Conservation (phyloP, 441 rosid species). For the Croton setiger region DNA sequence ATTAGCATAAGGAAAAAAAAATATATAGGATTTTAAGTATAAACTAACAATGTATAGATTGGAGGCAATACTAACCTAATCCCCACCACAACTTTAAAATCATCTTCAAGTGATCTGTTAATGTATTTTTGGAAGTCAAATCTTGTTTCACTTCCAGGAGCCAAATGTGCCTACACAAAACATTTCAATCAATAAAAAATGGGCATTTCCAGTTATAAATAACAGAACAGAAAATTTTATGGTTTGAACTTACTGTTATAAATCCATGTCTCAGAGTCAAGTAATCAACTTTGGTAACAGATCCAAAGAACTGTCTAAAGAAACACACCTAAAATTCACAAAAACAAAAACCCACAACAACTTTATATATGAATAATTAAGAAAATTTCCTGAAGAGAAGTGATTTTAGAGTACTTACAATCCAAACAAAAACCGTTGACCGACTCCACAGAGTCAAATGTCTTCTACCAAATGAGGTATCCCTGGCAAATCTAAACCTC, state of each 20-base stretch:
- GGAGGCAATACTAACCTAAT: constrained; percentile 49
- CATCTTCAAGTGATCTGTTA: constrained; percentile 79
- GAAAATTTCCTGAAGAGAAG: neutral
- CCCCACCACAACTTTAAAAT: constrained; percentile 85
- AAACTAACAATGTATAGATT: neutral
- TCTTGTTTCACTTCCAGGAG: constrained; percentile 65
- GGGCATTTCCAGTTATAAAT: neutral
- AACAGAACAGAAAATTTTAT: neutral
- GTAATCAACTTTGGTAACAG: constrained; percentile 90
- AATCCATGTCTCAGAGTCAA: constrained; percentile 87
- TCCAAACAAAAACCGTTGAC: constrained; percentile 64
- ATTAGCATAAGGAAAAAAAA: neutral
- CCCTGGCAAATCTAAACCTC: constrained; percentile 92
- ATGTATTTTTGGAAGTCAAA: constrained; percentile 88
- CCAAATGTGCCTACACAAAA: constrained; percentile 73
- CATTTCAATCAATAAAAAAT: neutral
- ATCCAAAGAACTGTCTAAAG: constrained; percentile 91
- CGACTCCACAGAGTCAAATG: constrained; percentile 75
- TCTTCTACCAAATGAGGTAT: constrained; percentile 86
- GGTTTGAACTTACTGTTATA: constrained; percentile 45
- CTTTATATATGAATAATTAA: neutral
- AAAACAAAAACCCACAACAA: neutral
- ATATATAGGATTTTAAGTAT: no score
- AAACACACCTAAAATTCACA: constrained; percentile 66
- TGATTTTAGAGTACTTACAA: constrained; percentile 45